Evolutionary conservation across 2,329 filamentous ascomycete species (phyloP).

Genomic region (Mycogone perniciosa): DNA sequence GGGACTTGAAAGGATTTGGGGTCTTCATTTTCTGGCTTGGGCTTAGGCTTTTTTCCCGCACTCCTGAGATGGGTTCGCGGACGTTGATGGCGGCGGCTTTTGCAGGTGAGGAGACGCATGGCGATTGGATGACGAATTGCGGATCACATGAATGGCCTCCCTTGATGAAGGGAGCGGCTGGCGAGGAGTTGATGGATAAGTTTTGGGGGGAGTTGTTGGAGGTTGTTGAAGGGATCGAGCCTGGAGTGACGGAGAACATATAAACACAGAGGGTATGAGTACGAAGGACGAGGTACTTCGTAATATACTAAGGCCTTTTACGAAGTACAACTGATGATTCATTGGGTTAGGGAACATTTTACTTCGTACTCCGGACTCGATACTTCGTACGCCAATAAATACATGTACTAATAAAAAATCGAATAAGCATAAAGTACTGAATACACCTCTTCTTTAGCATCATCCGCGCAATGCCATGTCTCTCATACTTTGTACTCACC

Average conservation of each 20-base stretch:
- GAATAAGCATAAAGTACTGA: too few species aligned
- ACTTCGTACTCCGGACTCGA: too few species aligned
- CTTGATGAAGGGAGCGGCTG: slow-evolving; percentile 29
- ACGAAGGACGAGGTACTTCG: too few species aligned
- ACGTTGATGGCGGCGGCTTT: slow-evolving; percentile 21
- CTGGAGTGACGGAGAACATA: slow-evolving; percentile 30
- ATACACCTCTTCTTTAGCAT: too few species aligned
- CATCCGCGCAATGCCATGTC: too few species aligned
- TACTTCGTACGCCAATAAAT: too few species aligned
- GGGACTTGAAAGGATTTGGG: background rate
- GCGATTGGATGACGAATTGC: slow-evolving; percentile 33
- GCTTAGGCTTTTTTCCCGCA: slow-evolving; percentile 12
- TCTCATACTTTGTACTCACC: too few species aligned
- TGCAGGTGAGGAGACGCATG: slow-evolving; percentile 23
- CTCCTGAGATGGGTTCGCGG: slow-evolving; percentile 23
- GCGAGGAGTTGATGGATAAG: slow-evolving; percentile 27
- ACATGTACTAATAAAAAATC: too few species aligned
- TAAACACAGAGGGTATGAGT: slow-evolving; percentile 15
- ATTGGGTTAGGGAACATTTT: too few species aligned
- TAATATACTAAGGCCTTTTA: too few species aligned
- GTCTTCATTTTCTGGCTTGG: background rate
- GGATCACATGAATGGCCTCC: slow-evolving; percentile 18
- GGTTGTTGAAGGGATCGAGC: slow-evolving; percentile 37
- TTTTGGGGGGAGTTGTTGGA: slow-evolving; percentile 38
- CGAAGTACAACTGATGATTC: too few species aligned